Evolutionary conservation across 2,329 filamentous ascomycete genomes (phyloP).

Genomic region (Colletotrichum caudatum): DNA sequence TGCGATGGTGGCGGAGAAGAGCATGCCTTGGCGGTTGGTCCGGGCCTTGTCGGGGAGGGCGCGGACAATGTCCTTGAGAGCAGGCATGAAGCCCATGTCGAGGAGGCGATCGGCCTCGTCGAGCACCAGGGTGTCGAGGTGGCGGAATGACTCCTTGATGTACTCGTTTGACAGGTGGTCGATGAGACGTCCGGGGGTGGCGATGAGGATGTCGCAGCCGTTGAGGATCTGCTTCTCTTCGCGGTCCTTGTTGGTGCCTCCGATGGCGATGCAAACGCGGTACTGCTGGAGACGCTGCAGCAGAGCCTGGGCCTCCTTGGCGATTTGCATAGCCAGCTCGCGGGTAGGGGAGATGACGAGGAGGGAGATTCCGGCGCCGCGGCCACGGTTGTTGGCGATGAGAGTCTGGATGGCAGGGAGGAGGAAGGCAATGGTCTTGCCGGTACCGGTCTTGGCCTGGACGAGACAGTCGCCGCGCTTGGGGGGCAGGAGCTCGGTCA

Average conservation of each 20-base stretch:
- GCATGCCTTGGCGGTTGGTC: slow-evolving; percentile 76
- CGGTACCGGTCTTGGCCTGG: slow-evolving; percentile 88
- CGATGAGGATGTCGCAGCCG: slow-evolving; percentile 84
- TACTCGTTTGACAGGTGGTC: slow-evolving; percentile 84
- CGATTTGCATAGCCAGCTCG: slow-evolving; percentile 78
- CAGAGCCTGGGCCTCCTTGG: slow-evolving; percentile 76
- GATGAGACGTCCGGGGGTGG: slow-evolving; percentile 81
- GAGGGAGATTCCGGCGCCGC: slow-evolving; percentile 62
- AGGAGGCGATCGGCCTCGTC: slow-evolving; percentile 86
- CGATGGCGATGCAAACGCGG: slow-evolving; percentile 82
- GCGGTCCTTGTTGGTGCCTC: slow-evolving; percentile 79
- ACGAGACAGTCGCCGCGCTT: slow-evolving; percentile 70
- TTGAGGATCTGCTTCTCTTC: slow-evolving; percentile 78
- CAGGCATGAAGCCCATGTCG: slow-evolving; percentile 86
- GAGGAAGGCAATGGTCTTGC: slow-evolving; percentile 87
- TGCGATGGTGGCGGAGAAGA: slow-evolving; percentile 88
- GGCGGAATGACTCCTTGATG: slow-evolving; percentile 73
- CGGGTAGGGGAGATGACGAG: slow-evolving; percentile 79
- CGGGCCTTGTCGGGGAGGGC: slow-evolving; percentile 73
- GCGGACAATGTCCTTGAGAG: slow-evolving; percentile 80
- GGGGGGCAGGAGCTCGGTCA: slow-evolving; percentile 61
- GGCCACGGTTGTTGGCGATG: slow-evolving; percentile 58
- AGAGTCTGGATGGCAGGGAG: slow-evolving; percentile 86
- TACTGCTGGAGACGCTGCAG: slow-evolving; percentile 80
- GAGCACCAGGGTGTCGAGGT: slow-evolving; percentile 82